phyloP scores from a whole-genome alignment of 495 filamentous ascomycete genomes.

The Neurospora hispaniola region DNA sequence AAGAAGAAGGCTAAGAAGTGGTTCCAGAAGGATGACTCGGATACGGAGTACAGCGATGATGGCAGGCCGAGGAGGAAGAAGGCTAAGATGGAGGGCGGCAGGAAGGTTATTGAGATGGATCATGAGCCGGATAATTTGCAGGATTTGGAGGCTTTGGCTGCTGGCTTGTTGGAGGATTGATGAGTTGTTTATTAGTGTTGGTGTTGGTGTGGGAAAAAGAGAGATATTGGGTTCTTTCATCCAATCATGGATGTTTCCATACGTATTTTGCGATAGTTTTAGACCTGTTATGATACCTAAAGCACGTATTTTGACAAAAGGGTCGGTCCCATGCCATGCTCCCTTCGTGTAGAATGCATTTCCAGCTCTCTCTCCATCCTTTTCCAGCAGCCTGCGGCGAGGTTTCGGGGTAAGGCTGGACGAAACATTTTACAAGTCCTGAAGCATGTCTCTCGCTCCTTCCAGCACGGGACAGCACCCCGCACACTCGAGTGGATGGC shows the following conservation, averaged over 20 bases:
- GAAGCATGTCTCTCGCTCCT: too few species aligned
- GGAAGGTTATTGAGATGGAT: conserved; percentile 42
- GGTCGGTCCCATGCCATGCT: too few species aligned
- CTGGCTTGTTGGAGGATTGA: conserved; percentile 59
- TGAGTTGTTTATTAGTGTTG: neutral
- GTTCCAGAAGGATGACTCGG: conserved; percentile 37
- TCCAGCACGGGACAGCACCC: neutral
- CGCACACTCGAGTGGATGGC: neutral
- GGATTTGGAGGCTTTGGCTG: conserved; percentile 80
- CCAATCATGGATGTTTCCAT: neutral
- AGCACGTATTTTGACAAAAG: neutral
- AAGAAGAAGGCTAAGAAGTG: conserved; percentile 39
- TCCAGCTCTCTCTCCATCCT: too few species aligned
- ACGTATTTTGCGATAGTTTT: neutral
- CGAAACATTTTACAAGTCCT: too few species aligned
- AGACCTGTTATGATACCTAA: neutral
- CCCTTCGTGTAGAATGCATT: too few species aligned
- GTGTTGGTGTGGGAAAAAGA: neutral
- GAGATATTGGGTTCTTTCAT: neutral
- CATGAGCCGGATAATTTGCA: conserved; percentile 73
- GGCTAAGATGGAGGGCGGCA: conserved; percentile 33
- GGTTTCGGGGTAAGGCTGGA: too few species aligned
- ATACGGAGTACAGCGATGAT: conserved; percentile 26
- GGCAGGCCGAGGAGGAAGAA: conserved; percentile 33
- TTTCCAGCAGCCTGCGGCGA: too few species aligned